phyloP scores from a whole-genome alignment of 1,139 yeast genomes.

The Lizanozyma gosingica region DNA sequence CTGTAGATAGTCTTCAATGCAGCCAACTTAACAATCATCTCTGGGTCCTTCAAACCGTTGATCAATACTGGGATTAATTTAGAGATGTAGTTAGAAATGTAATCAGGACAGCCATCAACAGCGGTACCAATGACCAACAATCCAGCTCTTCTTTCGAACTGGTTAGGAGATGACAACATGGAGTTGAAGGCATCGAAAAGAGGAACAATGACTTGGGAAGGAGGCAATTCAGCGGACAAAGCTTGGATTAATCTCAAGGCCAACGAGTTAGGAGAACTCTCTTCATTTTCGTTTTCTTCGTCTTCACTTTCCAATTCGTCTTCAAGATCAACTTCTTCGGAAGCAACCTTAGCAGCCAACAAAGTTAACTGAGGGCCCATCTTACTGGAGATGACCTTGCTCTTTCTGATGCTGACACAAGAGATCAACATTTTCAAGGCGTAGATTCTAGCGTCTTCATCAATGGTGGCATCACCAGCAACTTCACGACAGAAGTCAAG shows the following conservation, averaged over 20 bases:
- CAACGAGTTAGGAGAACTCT: slow-evolving; percentile 67
- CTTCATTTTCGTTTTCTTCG: slow-evolving; percentile 90
- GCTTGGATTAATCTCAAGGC: slow-evolving; percentile 76
- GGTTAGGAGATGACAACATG: slow-evolving; percentile 55
- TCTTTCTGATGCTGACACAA: slow-evolving; percentile 63
- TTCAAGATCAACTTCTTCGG: slow-evolving; percentile 57
- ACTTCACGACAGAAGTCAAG: slow-evolving; percentile 70
- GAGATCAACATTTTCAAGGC: slow-evolving; percentile 82
- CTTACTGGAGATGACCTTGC: slow-evolving; percentile 47
- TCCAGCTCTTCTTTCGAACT: slow-evolving; percentile 82
- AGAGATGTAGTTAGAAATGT: slow-evolving; percentile 63
- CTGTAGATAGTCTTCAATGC: slow-evolving; percentile 77
- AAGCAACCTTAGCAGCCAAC: slow-evolving; percentile 67
- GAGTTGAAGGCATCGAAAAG: slow-evolving; percentile 60
- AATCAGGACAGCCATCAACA: slow-evolving; percentile 93
- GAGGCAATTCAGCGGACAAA: slow-evolving; percentile 79
- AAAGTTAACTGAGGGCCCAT: slow-evolving; percentile 74
- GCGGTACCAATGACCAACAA: slow-evolving; percentile 75
- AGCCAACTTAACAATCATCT: slow-evolving; percentile 71
- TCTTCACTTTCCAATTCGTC: slow-evolving; percentile 72
- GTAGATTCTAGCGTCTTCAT: slow-evolving; percentile 74
- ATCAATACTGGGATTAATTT: slow-evolving; percentile 67
- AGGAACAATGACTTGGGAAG: slow-evolving; percentile 82
- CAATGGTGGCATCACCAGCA: slow-evolving; percentile 56
- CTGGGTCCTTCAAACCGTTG: slow-evolving; percentile 71